phyloP scores from a whole-genome alignment of 2,329 filamentous ascomycete genomes.

The Paraphoma chrysanthemicola region DNA sequence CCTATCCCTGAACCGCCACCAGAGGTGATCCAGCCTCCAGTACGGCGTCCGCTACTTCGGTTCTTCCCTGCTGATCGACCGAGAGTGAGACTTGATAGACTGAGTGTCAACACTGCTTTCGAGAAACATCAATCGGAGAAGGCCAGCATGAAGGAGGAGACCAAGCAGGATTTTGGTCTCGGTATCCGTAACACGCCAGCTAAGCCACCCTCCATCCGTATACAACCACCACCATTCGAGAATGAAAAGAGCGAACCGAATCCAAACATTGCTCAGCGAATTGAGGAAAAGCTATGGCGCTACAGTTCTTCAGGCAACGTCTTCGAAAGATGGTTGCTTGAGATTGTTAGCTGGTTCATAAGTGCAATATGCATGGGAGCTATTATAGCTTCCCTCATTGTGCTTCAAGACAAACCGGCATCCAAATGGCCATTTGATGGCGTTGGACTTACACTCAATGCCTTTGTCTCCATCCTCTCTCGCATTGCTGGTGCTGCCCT shows the following conservation, averaged over 20 bases:
- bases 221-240: neutral
- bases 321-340: slow-evolving; percentile 32
- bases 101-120: neutral
- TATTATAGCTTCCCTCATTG: slow-evolving; percentile 19
- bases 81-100: slow-evolving; percentile 14
- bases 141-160: neutral
- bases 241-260: slow-evolving; percentile 1
- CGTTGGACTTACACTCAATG: slow-evolving; percentile 29
- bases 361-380: slow-evolving; percentile 34
- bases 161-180: neutral
- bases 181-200: neutral
- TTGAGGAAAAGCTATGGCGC: slow-evolving; percentile 24
- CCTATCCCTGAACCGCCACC: slow-evolving; percentile 26
- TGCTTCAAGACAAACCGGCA: slow-evolving; percentile 7
- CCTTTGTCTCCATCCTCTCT: slow-evolving; percentile 35
- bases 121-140: neutral
- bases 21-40: slow-evolving; percentile 12
- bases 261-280: slow-evolving; percentile 29
- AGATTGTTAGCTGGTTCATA: slow-evolving; percentile 33
- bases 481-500: slow-evolving; percentile 38
- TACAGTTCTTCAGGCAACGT: slow-evolving; percentile 25
- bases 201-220: neutral
- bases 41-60: slow-evolving; percentile 16
- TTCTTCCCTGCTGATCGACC: slow-evolving; percentile 25
- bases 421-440: slow-evolving; percentile 17